These are phyloP conservation scores for Ascoidea rubescens DNA, from an alignment of 805 yeast species.

Conservation along the genomic window DNA sequence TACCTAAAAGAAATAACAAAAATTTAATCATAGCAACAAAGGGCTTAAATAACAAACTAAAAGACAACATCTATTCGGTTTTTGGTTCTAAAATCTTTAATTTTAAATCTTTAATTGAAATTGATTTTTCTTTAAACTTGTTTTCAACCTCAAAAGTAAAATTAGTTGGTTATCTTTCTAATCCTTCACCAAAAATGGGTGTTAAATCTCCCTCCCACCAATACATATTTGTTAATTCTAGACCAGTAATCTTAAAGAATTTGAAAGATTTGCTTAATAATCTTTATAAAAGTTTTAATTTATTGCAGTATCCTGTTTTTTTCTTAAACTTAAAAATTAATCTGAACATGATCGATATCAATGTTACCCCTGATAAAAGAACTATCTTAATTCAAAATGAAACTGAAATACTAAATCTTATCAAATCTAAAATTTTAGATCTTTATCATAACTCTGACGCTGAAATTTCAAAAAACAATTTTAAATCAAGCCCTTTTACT, in stretches of 20 bases:
- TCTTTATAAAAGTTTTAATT: constrained; percentile 55
- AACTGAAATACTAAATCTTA: constrained; percentile 33
- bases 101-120: constrained; percentile 1
- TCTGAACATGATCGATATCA: constrained; percentile 53
- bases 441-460: constrained; percentile 26
- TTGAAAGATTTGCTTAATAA: constrained; percentile 55
- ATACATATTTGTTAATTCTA: constrained; percentile 50
- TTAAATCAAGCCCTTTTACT: neutral
- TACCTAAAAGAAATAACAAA: constrained; percentile 29
- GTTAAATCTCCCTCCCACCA: constrained; percentile 66
- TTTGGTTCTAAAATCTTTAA: constrained; percentile 52
- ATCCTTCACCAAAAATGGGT: constrained; percentile 68
- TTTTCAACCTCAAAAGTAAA: constrained; percentile 15
- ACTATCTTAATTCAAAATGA: constrained; percentile 60
- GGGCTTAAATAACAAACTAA: constrained; percentile 28
- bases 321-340: constrained; percentile 45
- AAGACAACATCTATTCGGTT: constrained; percentile 47
- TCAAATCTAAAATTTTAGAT: constrained; percentile 34
- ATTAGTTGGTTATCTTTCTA: constrained; percentile 55
- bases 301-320: constrained; percentile 59
- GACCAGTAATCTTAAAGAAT: constrained; percentile 55
- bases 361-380: constrained; percentile 86
- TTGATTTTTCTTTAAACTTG: constrained; percentile 7
- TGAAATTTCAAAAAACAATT: neutral
- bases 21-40: constrained; percentile 43